Evolutionary conservation across 2,329 filamentous ascomycete genomes (phyloP), one percentile per base, ranked within the genome.

Genomic region (Cordyceps tenuipes): DNA sequence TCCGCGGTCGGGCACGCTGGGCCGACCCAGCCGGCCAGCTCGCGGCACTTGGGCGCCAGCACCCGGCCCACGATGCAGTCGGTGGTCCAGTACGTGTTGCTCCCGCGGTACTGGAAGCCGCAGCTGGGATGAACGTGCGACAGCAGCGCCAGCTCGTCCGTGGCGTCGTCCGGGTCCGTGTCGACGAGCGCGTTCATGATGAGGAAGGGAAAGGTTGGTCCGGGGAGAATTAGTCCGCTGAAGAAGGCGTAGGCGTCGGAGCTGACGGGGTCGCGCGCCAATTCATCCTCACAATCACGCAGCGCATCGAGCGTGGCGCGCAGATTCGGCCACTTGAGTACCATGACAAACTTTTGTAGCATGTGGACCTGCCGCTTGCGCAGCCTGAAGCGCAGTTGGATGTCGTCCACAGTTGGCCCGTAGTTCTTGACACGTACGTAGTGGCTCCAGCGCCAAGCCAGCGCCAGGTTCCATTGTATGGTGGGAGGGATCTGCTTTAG

Each of bases 171-270:
- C 2, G 84, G 84, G 66, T 91, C 88, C 65, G 89, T 83, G 69
- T 91, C 88, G 64, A 91, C 85, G 48, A 91, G 77, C 4, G 87
- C 82, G 69, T 90, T 91, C 86, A 91, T 91, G 50, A 90, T 84
- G 43, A 90, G 79, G 73, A 88, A 91, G 3, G 88, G 86, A 50
- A 89, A 83, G 0, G 82, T 85, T 4, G 79, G 74, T 12, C 88
- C 88, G 9, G 88, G 88, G 3, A 91, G 73, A 41, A 91, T 81
- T 15, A 91, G 79, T 4, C 87, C 88, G 43, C 85, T 88, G 67
- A 91, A 90, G 75, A 88, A 91, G 7, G 88, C 88, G 82, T 90
- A 86, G 17, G 87, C 82, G 68, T 90, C 86, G 21, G 87, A 88
- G 66, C 85, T 85, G 67, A 86, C 74, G 79, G 75, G 63, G 88